Conservation (phyloP, 2,329 filamentous ascomycete species). For the Talaromyces sp. region DNA sequence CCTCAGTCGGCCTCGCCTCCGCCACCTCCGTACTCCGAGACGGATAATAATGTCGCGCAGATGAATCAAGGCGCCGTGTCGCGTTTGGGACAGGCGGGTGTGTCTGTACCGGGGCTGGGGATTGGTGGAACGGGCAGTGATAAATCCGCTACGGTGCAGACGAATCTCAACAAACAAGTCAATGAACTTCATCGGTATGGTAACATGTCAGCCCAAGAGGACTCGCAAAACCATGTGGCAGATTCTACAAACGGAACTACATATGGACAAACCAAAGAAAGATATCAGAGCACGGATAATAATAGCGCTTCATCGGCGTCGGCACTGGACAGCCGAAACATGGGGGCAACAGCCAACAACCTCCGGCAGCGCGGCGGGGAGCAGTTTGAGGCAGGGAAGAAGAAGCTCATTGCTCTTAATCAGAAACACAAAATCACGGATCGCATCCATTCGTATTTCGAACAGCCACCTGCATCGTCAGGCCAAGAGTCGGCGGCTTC, state of each 20-base stretch:
- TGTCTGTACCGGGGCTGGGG: conserved; percentile 73
- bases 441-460: conserved; percentile 45
- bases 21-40: conserved; percentile 44
- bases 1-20: conserved; percentile 41
- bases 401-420: conserved; percentile 54
- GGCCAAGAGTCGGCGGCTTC: conserved; percentile 15
- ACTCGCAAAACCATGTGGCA: conserved; percentile 15
- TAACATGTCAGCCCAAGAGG: conserved; percentile 40
- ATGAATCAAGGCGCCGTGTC: conserved; percentile 59
- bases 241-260: conserved; percentile 15
- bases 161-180: conserved; percentile 43
- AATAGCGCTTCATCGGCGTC: conserved; percentile 61
- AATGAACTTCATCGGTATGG: conserved; percentile 66
- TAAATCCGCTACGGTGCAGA: conserved; percentile 27
- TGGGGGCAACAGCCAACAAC: conserved; percentile 61
- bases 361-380: conserved; percentile 68
- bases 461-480: conserved; percentile 30
- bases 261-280: conserved; percentile 52
- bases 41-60: conserved; percentile 26
- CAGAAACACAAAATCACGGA: conserved; percentile 58
- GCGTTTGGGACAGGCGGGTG: conserved; percentile 67
- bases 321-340: conserved; percentile 53
- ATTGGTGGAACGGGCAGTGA: conserved; percentile 50
- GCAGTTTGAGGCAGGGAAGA: conserved; percentile 58
- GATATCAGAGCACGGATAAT: conserved; percentile 55